Percentiles rank a stretch among this genome's conserved stretches.
phyloP scores from a whole-genome alignment of 495 filamentous ascomycete genomes.

The Penicillium atrosanguineum region DNA sequence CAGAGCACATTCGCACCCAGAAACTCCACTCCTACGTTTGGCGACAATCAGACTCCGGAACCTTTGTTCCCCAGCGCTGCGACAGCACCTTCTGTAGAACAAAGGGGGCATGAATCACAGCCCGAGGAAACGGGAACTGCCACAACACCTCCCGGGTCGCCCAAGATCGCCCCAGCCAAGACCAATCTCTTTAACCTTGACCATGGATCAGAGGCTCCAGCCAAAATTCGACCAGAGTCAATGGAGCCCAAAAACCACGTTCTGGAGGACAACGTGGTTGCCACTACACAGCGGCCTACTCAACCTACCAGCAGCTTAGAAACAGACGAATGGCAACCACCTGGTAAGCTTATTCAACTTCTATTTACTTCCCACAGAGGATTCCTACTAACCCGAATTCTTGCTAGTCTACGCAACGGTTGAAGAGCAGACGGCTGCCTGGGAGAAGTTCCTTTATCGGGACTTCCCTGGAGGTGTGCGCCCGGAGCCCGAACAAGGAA shows the following conservation, averaged over 20 bases:
- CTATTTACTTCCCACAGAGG: background rate
- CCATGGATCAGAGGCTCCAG: background rate
- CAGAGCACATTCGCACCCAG: background rate
- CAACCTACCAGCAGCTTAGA: background rate
- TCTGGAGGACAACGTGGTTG: background rate
- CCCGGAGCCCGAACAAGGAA: conserved; percentile 6
- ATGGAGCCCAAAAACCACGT: background rate
- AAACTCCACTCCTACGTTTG: background rate
- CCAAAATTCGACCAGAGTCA: background rate
- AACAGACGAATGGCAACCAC: background rate
- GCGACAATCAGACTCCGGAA: background rate
- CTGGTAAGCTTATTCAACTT: background rate
- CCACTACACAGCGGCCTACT: background rate
- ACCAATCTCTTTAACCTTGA: background rate
- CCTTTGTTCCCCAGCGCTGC: background rate
- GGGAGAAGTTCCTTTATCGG: conserved; percentile 17
- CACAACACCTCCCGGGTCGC: conserved; percentile 3
- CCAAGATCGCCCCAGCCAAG: background rate
- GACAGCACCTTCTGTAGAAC: background rate
- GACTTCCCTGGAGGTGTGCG: background rate
- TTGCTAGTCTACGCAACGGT: background rate
- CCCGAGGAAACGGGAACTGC: background rate
- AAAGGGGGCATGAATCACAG: background rate
- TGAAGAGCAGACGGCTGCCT: conserved; percentile 16
- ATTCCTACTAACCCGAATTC: background rate